Evolutionary conservation across 306 rosid genomes (phyloP).

Genomic region (Fragaria iinumae): DNA sequence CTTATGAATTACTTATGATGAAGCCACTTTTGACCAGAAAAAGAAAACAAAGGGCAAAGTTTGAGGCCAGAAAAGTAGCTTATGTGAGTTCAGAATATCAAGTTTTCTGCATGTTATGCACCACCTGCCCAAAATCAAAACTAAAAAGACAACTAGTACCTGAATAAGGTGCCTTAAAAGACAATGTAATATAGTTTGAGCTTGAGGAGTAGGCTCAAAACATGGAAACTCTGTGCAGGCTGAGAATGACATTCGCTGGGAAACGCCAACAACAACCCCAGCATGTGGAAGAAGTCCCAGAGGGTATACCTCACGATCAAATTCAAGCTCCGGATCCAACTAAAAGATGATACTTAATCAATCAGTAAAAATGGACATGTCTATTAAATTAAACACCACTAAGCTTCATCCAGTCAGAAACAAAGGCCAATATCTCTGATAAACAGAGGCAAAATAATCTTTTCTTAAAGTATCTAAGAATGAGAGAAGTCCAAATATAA

Average conservation of each 20-base stretch:
- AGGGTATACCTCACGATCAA: slow-evolving; percentile 97
- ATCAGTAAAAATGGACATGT: slow-evolving; percentile 24
- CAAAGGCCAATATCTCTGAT: neutral
- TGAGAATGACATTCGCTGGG: slow-evolving; percentile 93
- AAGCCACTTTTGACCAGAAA: neutral
- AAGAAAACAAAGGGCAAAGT: neutral
- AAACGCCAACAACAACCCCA: slow-evolving; percentile 92
- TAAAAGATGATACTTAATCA: slow-evolving; percentile 35
- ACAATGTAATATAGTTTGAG: slow-evolving; percentile 96
- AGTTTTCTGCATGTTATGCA: neutral
- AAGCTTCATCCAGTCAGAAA: slow-evolving; percentile 21
- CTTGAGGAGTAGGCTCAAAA: slow-evolving; percentile 99
- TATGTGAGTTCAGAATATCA: slow-evolving; percentile 3
- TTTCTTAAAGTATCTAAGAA: neutral
- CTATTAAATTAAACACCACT: slow-evolving; percentile 16
- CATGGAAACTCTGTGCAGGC: slow-evolving; percentile 96
- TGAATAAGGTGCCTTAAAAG: slow-evolving; percentile 94
- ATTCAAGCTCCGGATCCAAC: slow-evolving; percentile 99
- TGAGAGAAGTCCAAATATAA: neutral
- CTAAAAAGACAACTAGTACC: slow-evolving; percentile 43
- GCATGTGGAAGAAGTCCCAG: slow-evolving; percentile 97
- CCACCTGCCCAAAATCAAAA: neutral
- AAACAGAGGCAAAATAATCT: neutral
- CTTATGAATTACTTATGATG: neutral
- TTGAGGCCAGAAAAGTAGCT: neutral